Evolutionary conservation across 2,329 filamentous ascomycete genomes (phyloP).

Genomic region (Colletotrichum godetiae): DNA sequence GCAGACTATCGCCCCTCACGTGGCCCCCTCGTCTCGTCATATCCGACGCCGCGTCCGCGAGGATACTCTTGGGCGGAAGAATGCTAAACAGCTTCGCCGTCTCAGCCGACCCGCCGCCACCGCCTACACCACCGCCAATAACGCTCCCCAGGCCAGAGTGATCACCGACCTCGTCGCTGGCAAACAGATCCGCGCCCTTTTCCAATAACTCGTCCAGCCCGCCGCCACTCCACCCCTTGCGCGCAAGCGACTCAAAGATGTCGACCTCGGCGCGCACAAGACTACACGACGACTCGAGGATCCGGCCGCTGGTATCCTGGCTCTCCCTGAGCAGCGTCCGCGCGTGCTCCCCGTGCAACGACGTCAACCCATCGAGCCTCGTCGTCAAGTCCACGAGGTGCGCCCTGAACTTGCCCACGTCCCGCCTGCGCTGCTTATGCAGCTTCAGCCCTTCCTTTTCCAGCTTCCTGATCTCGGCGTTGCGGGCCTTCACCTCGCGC

Average conservation of each 20-base stretch:
- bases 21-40: conserved; percentile 48
- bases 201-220: conserved; percentile 75
- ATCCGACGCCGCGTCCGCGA: conserved; percentile 62
- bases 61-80: conserved; percentile 71
- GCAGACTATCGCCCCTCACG: conserved; percentile 64
- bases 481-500: conserved; percentile 64
- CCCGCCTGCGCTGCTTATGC: conserved; percentile 68
- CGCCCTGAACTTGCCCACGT: conserved; percentile 70
- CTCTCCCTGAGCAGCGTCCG: conserved; percentile 69
- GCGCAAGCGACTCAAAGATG: conserved; percentile 74
- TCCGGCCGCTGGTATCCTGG: conserved; percentile 71
- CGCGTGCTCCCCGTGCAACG: conserved; percentile 70
- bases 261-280: conserved; percentile 76
- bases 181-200: conserved; percentile 71
- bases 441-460: conserved; percentile 74
- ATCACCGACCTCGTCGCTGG: conserved; percentile 50
- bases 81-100: conserved; percentile 71
- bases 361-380: conserved; percentile 72
- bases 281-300: conserved; percentile 73
- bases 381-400: conserved; percentile 73
- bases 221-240: conserved; percentile 76
- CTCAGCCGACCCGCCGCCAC: conserved; percentile 47
- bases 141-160: conserved; percentile 32
- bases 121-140: conserved; percentile 30
- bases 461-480: conserved; percentile 70